Conservation (phyloP, 441 rosid genomes). For the Dalechampia spathulata region DNA sequence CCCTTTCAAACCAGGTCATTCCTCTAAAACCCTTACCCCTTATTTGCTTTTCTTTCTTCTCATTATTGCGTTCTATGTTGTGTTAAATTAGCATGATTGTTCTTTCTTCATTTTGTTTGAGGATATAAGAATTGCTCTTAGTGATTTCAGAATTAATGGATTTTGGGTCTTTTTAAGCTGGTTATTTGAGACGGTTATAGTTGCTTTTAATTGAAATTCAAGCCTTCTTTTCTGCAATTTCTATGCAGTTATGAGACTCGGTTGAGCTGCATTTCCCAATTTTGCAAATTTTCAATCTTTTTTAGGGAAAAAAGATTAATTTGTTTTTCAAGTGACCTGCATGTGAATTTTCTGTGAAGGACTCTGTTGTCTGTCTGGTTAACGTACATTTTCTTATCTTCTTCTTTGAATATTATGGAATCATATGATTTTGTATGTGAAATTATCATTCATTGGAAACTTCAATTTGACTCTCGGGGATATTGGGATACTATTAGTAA, state of each 20-base stretch:
- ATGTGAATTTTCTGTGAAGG: background rate
- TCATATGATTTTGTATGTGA: no score
- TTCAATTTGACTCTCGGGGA: no score
- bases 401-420: no score
- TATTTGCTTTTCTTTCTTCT: background rate
- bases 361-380: background rate
- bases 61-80: background rate
- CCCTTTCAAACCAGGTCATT: constrained; percentile 59
- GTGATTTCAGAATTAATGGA: background rate
- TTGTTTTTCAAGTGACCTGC: no score
- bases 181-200: background rate
- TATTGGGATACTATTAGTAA: background rate
- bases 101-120: background rate
- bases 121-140: background rate
- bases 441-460: no score
- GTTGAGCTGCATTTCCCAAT: background rate
- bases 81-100: background rate
- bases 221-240: constrained; percentile 1
- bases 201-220: constrained; percentile 1
- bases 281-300: background rate
- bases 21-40: background rate
- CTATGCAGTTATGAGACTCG: background rate
- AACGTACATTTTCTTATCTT: no score
- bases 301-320: background rate
- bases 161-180: background rate